A percentile compares a stretch with the other conserved stretches of the same genome.
These are phyloP conservation scores for Osmanthus fragrans DNA, from an alignment of 257 asterid species.

Conservation along the genomic window DNA sequence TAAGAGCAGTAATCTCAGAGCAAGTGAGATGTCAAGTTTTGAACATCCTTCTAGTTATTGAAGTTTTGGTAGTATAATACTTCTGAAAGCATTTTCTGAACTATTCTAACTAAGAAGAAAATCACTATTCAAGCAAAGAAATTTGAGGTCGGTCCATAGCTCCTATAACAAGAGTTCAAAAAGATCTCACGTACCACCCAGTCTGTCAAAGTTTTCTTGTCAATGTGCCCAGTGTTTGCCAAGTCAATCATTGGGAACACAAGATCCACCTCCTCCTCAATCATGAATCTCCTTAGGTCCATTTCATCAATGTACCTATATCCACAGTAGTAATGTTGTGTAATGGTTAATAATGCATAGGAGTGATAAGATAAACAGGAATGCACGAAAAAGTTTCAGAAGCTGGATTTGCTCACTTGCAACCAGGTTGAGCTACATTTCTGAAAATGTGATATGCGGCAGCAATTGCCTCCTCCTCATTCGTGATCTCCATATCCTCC, in stretches of 20 bases:
- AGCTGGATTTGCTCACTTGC: constrained; percentile 56
- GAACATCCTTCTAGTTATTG: neutral
- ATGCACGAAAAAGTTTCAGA: constrained; percentile 1
- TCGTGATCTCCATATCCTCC: constrained; percentile 67
- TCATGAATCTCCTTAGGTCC: constrained; percentile 78
- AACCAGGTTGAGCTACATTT: constrained; percentile 69
- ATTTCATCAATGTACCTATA: constrained; percentile 66
- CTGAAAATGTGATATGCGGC: constrained; percentile 81
- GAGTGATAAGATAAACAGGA: neutral
- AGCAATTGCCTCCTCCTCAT: constrained; percentile 83
- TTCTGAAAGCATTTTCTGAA: neutral
- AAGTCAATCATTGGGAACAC: constrained; percentile 73
- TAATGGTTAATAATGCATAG: neutral
- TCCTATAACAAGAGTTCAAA: neutral
- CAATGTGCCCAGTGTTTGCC: constrained; percentile 65
- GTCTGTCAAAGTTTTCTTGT: constrained; percentile 58
- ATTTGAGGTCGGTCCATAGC: neutral
- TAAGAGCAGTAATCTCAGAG: neutral
- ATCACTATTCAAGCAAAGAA: neutral
- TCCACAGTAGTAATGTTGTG: neutral
- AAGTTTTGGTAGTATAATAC: neutral
- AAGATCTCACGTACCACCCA: constrained; percentile 65
- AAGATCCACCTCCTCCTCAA: constrained; percentile 78
- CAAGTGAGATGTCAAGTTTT: neutral
- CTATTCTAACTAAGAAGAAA: neutral